Evolutionary conservation across 2,329 filamentous ascomycete species (phyloP).

Genomic region (Pseudogymnoascus sp.): DNA sequence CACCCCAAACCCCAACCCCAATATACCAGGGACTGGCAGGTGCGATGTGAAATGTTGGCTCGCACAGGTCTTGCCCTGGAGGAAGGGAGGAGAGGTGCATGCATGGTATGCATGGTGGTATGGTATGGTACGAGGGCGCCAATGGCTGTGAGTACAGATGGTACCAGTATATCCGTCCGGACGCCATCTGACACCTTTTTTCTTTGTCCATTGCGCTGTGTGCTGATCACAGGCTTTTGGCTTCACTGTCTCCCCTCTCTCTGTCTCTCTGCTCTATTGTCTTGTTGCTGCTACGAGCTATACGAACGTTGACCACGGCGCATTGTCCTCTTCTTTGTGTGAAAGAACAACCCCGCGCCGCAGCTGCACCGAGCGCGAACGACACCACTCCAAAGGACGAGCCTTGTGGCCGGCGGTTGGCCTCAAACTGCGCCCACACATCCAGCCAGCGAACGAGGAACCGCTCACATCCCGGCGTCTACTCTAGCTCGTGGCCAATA

Average conservation of each 20-base stretch:
- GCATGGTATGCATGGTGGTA: not conserved
- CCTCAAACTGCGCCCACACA: not conserved
- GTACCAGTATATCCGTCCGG: not conserved
- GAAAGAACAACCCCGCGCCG: not conserved
- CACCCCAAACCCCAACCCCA: not conserved
- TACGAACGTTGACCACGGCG: not conserved
- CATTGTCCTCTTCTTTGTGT: not conserved
- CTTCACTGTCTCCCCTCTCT: not conserved
- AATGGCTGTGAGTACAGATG: not conserved
- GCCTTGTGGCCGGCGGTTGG: not conserved
- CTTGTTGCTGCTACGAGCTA: not conserved
- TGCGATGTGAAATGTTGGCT: not conserved
- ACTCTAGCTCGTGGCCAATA: constrained; percentile 1
- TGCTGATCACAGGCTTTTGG: not conserved
- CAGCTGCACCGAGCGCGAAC: not conserved
- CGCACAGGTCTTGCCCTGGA: not conserved
- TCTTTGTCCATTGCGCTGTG: not conserved
- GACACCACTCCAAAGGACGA: not conserved
- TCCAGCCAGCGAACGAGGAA: not conserved
- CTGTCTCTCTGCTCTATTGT: not conserved
- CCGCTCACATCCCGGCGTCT: not conserved
- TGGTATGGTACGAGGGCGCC: not conserved
- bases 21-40: not conserved
- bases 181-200: not conserved
- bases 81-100: not conserved